Evolutionary conservation across 2,329 filamentous ascomycete species (phyloP), one percentile per base, ranked within the genome.

Genomic region (Hymenoscyphus scutula): DNA sequence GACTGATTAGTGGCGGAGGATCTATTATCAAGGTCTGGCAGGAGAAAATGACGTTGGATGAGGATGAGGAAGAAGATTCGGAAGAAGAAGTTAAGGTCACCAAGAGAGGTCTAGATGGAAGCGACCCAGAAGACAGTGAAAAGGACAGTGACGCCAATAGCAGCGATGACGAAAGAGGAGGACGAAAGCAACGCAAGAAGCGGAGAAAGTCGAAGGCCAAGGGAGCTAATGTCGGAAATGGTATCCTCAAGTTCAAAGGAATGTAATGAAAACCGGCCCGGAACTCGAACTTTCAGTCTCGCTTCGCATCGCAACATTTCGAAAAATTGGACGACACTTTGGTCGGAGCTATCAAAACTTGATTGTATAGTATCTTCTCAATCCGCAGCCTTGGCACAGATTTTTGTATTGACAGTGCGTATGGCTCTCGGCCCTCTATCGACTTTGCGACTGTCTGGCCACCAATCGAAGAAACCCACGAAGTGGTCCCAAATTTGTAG

Each of bases 1-100:
- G 95, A 54, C 86, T 99, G 81, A 92, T 99, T 69, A 96, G 88
- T 71, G 93, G 92, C 11, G 95, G 95, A 60, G 95, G 95, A 0
- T 84, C 84, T 69, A 87, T 87, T 0, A 84, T 99, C 66, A 97
- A 97, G 76, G 88, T 98, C 1, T 99, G 95, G 95, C 86, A 87
- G 64, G 86, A 95, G 73, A 84, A 88, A 64, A 79, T 83, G n/a
- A 80, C 79, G 62, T 74, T 81, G 2, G 81, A 83, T 25, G 80
- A 78, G 1, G 71, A 84, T 0, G 80, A 82, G 5, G 76, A 79
- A 25, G 69, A 73, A 2, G 75, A 77, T 10, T 80, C 77, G 55
- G 78, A 79, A 74, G 73, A 81, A 79, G 72, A 82, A 78, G 72
- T 75, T 74, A 58, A 41, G 13, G 45, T 63, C 2, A 67, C 64